These are phyloP conservation scores for Groenewaldozyma auringiensis DNA, from an alignment of 1,139 yeast genomes.

Conservation along the genomic window DNA sequence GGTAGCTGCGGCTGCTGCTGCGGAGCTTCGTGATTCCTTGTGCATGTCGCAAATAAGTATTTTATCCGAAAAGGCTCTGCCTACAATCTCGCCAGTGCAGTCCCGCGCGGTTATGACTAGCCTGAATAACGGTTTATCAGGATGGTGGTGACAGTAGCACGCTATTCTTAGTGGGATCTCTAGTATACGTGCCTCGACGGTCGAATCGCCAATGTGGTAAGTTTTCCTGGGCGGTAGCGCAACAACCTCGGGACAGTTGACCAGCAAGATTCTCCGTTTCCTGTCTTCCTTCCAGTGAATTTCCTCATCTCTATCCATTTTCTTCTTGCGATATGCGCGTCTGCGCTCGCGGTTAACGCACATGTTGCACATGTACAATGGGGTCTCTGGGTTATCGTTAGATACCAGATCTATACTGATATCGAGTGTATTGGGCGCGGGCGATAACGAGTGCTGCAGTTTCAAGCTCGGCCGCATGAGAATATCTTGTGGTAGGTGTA, in stretches of 20 bases:
- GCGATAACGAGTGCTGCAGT: conserved; percentile 38
- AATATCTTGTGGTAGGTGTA: conserved; percentile 79
- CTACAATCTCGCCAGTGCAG: conserved; percentile 52
- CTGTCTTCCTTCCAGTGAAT: conserved; percentile 69
- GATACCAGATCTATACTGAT: conserved; percentile 36
- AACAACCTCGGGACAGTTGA: conserved; percentile 82
- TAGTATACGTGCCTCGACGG: conserved; percentile 38
- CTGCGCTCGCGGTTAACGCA: conserved; percentile 90
- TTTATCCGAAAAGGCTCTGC: conserved; percentile 61
- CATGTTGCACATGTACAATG: conserved; percentile 74
- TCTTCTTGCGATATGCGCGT: conserved; percentile 75
- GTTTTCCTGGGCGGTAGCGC: conserved; percentile 46
- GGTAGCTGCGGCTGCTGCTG: not conserved
- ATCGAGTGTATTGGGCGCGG: conserved; percentile 24
- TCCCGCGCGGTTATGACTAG: conserved; percentile 65
- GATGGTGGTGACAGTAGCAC: conserved; percentile 93
- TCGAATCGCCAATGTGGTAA: conserved; percentile 16
- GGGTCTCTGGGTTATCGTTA: conserved; percentile 33
- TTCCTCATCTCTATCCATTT: conserved; percentile 58
- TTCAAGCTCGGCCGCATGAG: conserved; percentile 78
- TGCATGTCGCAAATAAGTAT: conserved; percentile 93
- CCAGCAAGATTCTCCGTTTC: conserved; percentile 74
- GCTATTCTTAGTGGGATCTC: conserved; percentile 82
- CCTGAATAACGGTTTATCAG: conserved; percentile 71
- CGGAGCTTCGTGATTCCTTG: conserved; percentile 36